Conservation (phyloP, 768 basidiomycete species). For the Pleurotus tuber-regium region DNA sequence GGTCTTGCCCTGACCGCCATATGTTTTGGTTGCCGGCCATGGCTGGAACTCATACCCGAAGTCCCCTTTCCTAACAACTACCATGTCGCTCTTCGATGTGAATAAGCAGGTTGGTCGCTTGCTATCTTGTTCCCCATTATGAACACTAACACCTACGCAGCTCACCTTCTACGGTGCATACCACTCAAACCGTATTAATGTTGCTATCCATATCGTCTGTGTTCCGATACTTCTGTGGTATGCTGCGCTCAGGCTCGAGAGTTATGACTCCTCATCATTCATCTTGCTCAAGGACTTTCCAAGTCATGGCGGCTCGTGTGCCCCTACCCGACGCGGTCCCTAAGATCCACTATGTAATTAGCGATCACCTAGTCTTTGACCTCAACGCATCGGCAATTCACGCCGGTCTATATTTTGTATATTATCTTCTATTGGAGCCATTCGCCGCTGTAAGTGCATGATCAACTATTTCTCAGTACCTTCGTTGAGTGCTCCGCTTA, state of each 20-base stretch:
- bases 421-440: conserved; percentile 84
- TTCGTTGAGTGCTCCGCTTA: conserved; percentile 26
- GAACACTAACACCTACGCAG: conserved; percentile 34
- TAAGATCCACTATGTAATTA: conserved; percentile 46
- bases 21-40: conserved; percentile 7
- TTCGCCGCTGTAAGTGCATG: conserved; percentile 73
- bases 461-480: not conserved
- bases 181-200: conserved; percentile 79
- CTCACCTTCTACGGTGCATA: conserved; percentile 93
- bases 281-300: conserved; percentile 49
- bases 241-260: conserved; percentile 12
- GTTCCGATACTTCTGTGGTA: conserved; percentile 86
- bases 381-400: conserved; percentile 63
- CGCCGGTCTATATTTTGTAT: conserved; percentile 58
- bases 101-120: conserved; percentile 56
- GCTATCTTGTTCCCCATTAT: not conserved
- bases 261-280: not conserved
- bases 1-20: not conserved
- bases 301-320: conserved; percentile 49
- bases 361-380: conserved; percentile 66
- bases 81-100: conserved; percentile 58
- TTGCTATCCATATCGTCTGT: conserved; percentile 81
- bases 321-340: conserved; percentile 58
- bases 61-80: conserved; percentile 20
- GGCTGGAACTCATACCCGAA: not conserved